phyloP scores from a whole-genome alignment of 176 grass and related monocot species.

The Eleusine coracana region DNA sequence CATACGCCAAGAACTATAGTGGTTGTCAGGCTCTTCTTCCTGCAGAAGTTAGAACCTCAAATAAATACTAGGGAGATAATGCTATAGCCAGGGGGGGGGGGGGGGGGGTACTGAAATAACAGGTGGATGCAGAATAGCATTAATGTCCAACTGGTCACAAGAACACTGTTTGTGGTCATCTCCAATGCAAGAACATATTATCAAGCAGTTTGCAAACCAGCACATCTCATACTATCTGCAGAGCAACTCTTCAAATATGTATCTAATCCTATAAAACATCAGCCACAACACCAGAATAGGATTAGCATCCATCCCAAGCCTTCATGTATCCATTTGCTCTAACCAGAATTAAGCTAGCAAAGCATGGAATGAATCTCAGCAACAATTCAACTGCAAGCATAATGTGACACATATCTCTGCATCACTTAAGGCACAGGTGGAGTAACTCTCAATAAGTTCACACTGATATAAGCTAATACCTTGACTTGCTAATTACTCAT shows the following conservation, averaged over 20 bases:
- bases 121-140: conserved; percentile 1
- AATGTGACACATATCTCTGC: conserved; percentile 9
- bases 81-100: no score
- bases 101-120: conserved; percentile 7
- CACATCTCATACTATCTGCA: conserved; percentile 3
- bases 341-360: conserved; percentile 2
- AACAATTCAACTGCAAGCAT: conserved; percentile 3
- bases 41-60: conserved; percentile 36
- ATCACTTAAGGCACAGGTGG: conserved; percentile 25
- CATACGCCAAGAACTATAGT: conserved; percentile 63
- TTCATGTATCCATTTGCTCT: conserved; percentile 8
- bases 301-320: conserved; percentile 8
- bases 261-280: neutral
- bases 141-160: neutral
- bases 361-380: conserved; percentile 34
- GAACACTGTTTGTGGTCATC: neutral
- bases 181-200: conserved; percentile 11
- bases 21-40: conserved; percentile 84
- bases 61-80: neutral
- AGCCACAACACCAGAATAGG: neutral
- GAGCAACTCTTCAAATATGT: neutral
- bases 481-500: conserved; percentile 13
- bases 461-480: neutral
- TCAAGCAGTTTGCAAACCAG: conserved; percentile 7
- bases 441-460: conserved; percentile 22